phyloP scores from a whole-genome alignment of 2,329 filamentous ascomycete species.

The Ceratocystis albifundus region DNA sequence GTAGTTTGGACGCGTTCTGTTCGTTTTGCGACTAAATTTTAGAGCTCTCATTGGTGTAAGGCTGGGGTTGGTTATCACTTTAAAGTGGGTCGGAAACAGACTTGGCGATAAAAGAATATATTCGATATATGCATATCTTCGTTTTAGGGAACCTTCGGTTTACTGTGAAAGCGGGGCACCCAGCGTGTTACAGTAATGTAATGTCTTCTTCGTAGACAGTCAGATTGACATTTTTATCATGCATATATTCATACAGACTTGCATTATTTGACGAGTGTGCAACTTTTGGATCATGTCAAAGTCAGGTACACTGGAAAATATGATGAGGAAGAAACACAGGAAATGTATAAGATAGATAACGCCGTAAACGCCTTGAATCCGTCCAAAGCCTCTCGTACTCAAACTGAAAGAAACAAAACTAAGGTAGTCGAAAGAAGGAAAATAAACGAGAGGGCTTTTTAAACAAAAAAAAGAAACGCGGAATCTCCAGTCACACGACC shows the following conservation, averaged over 20 bases:
- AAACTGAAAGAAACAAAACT: conserved; percentile 15
- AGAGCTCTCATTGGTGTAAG: background rate
- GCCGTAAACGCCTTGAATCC: conserved; percentile 22
- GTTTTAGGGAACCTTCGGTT: background rate
- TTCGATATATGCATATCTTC: background rate
- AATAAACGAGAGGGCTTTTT: conserved; percentile 8
- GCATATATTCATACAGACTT: background rate
- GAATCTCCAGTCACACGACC: background rate
- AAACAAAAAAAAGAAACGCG: too few relatives aligned
- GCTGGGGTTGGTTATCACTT: background rate
- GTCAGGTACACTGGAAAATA: background rate
- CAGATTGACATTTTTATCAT: too few relatives aligned
- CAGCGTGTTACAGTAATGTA: too few relatives aligned
- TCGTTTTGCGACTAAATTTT: conserved; percentile 8
- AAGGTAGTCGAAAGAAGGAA: conserved; percentile 3
- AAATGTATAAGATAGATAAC: conserved; percentile 16
- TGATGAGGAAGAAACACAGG: background rate
- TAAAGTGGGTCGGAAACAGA: background rate
- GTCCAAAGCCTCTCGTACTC: conserved; percentile 14
- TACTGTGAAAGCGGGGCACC: too few relatives aligned
- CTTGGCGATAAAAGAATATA: background rate
- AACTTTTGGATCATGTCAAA: background rate
- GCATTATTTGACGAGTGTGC: background rate
- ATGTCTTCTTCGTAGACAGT: too few relatives aligned
- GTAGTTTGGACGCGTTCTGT: background rate